These are phyloP conservation scores for Ascomycota sp. DNA, from an alignment of 2,329 filamentous ascomycete genomes.

Conservation along the genomic window DNA sequence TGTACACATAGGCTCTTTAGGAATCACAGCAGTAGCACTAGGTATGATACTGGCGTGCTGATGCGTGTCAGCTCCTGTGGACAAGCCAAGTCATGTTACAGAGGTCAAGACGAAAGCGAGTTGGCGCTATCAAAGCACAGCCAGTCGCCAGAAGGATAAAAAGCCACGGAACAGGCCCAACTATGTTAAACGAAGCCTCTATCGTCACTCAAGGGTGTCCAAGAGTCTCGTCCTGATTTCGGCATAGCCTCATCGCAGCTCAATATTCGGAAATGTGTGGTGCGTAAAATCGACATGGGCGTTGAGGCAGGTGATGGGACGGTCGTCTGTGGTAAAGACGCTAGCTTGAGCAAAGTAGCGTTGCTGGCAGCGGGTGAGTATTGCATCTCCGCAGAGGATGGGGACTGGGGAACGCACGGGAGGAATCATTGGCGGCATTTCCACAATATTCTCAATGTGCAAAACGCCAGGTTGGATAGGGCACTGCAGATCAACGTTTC, in stretches of 20 bases:
- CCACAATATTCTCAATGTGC: conserved; percentile 55
- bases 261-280: conserved; percentile 18
- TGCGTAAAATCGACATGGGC: conserved; percentile 43
- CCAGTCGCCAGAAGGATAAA: no score
- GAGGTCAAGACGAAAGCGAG: no score
- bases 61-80: no score
- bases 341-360: conserved; percentile 78
- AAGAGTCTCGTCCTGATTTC: neutral
- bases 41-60: no score
- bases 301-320: conserved; percentile 68
- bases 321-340: conserved; percentile 49
- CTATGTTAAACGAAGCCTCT: neutral
- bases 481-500: conserved; percentile 73
- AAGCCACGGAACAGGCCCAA: neutral
- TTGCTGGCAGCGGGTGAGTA: conserved; percentile 31
- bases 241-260: conserved; percentile 13
- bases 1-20: no score
- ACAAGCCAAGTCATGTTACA: no score
- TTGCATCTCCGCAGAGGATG: neutral
- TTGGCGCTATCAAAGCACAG: no score
- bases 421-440: conserved; percentile 69
- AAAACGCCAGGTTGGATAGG: conserved; percentile 63
- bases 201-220: neutral
- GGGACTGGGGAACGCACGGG: conserved; percentile 36
- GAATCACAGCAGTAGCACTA: no score